Evolutionary conservation across 2,329 filamentous ascomycete species (phyloP).

Genomic region (Escovopsis weberi): DNA sequence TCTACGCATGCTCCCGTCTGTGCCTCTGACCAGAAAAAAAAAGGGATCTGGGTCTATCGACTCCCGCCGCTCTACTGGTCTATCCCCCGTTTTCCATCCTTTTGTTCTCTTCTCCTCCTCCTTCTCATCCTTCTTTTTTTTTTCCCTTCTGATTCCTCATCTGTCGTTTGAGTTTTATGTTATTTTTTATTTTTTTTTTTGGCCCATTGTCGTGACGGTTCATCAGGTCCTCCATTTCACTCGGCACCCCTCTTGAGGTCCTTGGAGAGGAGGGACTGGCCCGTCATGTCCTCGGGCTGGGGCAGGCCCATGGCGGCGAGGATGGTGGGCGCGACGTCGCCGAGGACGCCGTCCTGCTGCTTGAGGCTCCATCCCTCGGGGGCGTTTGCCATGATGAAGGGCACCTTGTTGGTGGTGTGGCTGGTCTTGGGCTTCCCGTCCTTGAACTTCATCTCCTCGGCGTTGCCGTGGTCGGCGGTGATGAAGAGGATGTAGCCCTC

Average conservation of each 20-base stretch:
- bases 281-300: conserved; percentile 86
- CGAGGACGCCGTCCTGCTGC: conserved; percentile 77
- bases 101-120: too few relatives aligned
- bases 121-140: too few relatives aligned
- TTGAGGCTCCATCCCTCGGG: conserved; percentile 78
- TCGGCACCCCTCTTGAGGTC: conserved; percentile 27
- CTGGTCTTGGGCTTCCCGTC: conserved; percentile 96
- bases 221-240: conserved; percentile 5
- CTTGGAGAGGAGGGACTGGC: conserved; percentile 70
- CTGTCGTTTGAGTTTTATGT: too few relatives aligned
- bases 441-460: conserved; percentile 96
- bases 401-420: conserved; percentile 95
- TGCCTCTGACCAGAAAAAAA: too few relatives aligned
- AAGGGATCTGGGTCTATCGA: too few relatives aligned
- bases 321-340: conserved; percentile 92
- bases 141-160: too few relatives aligned
- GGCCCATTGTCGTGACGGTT: background rate
- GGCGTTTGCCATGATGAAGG: conserved; percentile 95
- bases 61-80: too few relatives aligned
- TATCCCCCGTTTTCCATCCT: too few relatives aligned
- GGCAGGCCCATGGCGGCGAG: conserved; percentile 82
- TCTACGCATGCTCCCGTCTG: too few relatives aligned
- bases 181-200: too few relatives aligned
- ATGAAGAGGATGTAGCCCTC: conserved; percentile 88
- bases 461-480: conserved; percentile 93